These are phyloP conservation scores for Aspergillus ibericus DNA, from an alignment of 2,329 filamentous ascomycete species.

Conservation along the genomic window DNA sequence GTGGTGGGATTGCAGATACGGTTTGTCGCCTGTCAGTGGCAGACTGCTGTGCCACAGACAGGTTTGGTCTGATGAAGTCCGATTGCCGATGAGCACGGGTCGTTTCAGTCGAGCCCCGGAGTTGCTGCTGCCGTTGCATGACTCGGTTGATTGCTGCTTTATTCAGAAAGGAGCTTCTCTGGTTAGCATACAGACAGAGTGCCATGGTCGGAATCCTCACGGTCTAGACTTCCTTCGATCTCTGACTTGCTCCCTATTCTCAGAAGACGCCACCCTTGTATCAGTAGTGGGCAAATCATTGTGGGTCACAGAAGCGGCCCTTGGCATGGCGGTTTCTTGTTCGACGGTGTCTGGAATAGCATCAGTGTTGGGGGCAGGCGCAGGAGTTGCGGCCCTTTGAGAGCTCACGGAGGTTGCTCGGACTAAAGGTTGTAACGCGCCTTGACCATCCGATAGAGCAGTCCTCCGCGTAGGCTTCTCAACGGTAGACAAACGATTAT, in stretches of 20 bases:
- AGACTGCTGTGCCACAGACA: conserved; percentile 4
- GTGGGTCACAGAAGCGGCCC: not conserved
- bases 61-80: conserved; percentile 3
- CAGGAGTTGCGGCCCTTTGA: not conserved
- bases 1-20: conserved; percentile 6
- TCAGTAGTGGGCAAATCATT: not conserved
- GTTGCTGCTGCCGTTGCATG: conserved; percentile 11
- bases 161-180: conserved; percentile 17
- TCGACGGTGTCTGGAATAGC: not conserved
- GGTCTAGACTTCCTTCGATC: conserved; percentile 19
- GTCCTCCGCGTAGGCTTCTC: not conserved
- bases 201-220: conserved; percentile 7
- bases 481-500: not conserved
- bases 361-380: not conserved
- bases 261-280: not conserved
- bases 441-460: not conserved
- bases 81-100: conserved; percentile 13
- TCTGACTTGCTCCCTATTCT: not conserved
- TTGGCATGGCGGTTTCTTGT: not conserved
- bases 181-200: not conserved
- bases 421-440: not conserved
- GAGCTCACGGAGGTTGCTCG: not conserved
- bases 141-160: conserved; percentile 13
- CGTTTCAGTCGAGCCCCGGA: not conserved
- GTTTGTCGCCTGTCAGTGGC: conserved; percentile 1